Evolutionary conservation across 805 yeast genomes (phyloP), one percentile per base, ranked within the genome.

Genomic region (Kuraishia hungarica): DNA sequence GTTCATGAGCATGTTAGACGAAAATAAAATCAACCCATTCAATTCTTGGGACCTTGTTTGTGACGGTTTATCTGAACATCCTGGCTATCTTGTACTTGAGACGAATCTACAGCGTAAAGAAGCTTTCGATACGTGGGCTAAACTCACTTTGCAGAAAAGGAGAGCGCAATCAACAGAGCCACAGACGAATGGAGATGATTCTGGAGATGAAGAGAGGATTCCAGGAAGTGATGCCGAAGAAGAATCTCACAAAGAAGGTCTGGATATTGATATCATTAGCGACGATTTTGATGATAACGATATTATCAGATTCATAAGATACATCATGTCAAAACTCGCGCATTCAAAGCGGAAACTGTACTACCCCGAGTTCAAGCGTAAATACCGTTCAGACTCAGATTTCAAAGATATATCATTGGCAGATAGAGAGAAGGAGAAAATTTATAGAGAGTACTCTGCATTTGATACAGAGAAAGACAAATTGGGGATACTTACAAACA

Each of bases 281-380:
- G 43, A 35, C n/a, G 43, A 35, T 13, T 35, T 35, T 35, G 43
- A 35, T 13, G 43, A 35, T 13, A 35, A 35, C 43, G 43, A 35
- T 4, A 35, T 17, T 15, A 35, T 17, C n/a, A 35, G 43, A 10
- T 35, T 35, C n/a, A 15, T 35, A 15, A 35, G 43, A 13, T 35
- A 35, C 11, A 15, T 35, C 43, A 35, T 7, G 43, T 35, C 43
- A 3, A 35, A 35, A 35, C 43, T 35, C n/a, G 8, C 35, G 19
- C 26, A 55, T 21, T 19, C 7, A 2, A 59, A 58, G 39, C 11
- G 52, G 3, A 60, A 58, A 7, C 62, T 59, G 35, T 64, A 59
- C 55, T 68, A 61, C 56, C 61, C 65, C 13, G 72, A 68, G 24
- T 63, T 67, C 55, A 65, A 63, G 54, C 53, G 68, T 8, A 59